These are phyloP conservation scores for Wallemia mellicola DNA, from an alignment of 1,284 basidiomycete species.

Conservation along the genomic window DNA sequence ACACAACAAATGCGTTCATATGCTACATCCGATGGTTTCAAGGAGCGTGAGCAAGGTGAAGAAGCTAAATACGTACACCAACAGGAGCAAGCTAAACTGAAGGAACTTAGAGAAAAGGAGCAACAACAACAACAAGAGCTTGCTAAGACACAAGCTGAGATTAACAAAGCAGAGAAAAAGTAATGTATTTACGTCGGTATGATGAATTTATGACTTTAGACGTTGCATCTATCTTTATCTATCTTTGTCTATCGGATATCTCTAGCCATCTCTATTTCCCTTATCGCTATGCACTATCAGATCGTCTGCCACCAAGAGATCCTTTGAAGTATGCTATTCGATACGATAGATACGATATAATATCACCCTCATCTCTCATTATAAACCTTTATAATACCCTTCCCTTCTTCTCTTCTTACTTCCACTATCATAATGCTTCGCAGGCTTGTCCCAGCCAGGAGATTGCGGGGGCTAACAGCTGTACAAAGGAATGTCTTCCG, in stretches of 20 bases:
- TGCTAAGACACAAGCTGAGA: background rate
- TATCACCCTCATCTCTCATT: too few species aligned
- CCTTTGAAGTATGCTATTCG: too few species aligned
- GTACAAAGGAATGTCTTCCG: too few species aligned
- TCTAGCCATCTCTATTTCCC: too few species aligned
- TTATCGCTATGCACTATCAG: too few species aligned
- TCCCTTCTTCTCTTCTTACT: background rate
- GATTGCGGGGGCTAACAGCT: background rate
- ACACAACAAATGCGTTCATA: conserved; percentile 1
- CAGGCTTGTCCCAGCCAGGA: background rate
- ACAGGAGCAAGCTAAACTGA: background rate
- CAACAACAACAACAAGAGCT: background rate
- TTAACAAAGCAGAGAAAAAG: background rate
- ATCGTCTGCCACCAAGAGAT: too few species aligned
- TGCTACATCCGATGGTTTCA: background rate
- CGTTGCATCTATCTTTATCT: too few species aligned
- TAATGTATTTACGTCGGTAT: background rate
- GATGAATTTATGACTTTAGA: background rate
- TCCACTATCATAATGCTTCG: background rate
- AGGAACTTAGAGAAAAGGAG: background rate
- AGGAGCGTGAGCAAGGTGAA: background rate
- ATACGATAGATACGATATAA: too few species aligned
- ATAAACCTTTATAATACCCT: too few species aligned
- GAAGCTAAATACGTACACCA: background rate
- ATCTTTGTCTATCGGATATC: too few species aligned